A percentile compares a stretch with the other conserved stretches of the same genome.
These are phyloP conservation scores for Dictyostelium firmibasis DNA, from an alignment of 78 protist species.

Conservation along the genomic window DNA sequence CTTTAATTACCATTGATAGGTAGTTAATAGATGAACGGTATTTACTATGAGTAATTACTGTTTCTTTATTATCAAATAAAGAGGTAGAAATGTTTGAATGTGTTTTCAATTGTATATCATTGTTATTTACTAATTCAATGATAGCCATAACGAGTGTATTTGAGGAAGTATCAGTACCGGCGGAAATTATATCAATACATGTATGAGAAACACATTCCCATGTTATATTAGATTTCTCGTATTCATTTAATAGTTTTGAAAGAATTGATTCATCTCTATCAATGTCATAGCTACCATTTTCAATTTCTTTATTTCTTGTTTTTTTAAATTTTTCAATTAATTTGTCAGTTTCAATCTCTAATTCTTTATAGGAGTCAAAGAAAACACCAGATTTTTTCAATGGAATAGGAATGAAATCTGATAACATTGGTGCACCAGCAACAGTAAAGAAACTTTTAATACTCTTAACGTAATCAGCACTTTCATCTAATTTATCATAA, in stretches of 20 bases:
- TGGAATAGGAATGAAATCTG: neutral
- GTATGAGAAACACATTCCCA: neutral
- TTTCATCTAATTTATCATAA: neutral
- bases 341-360: neutral
- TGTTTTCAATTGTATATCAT: neutral
- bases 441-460: neutral
- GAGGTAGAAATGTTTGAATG: neutral
- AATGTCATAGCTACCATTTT: neutral
- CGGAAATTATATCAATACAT: neutral
- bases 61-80: neutral
- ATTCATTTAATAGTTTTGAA: neutral
- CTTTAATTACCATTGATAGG: neutral
- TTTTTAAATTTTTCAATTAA: neutral
- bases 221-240: neutral
- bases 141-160: neutral
- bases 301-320: neutral
- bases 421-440: neutral
- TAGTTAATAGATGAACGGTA: neutral
- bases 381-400: neutral
- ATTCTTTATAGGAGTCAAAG: neutral
- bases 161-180: slow-evolving; percentile 12
- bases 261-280: neutral
- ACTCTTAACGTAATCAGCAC: neutral
- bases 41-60: neutral
- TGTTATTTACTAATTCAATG: neutral